A percentile compares a stretch with the other conserved stretches of the same genome.
Conservation (phyloP, 2,329 filamentous ascomycete species). For the Pseudopithomyces chartarum region DNA sequence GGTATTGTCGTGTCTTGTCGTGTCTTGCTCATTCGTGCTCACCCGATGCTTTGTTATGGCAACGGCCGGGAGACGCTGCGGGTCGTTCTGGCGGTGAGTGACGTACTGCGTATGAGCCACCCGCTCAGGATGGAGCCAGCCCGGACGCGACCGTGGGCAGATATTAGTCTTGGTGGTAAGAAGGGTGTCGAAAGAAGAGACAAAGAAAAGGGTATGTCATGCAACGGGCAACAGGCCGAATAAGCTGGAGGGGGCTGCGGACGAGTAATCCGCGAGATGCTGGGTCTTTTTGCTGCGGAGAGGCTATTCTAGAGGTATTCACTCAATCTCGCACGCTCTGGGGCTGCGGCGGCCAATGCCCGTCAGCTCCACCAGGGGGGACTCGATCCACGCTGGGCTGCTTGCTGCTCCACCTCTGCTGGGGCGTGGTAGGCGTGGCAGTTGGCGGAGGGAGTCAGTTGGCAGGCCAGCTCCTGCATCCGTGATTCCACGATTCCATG, state of each 20-base stretch:
- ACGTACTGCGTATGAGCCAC: conserved; percentile 1
- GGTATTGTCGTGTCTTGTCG: too few relatives aligned
- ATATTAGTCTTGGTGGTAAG: not conserved
- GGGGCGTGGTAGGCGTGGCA: not conserved
- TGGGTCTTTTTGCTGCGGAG: not conserved
- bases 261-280: not conserved
- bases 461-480: not conserved
- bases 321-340: not conserved
- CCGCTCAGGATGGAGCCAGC: conserved; percentile 4
- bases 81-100: conserved; percentile 10
- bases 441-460: not conserved
- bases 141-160: not conserved
- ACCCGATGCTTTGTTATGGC: conserved; percentile 5
- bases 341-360: conserved; percentile 1
- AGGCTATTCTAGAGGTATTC: not conserved
- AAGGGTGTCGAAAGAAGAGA: not conserved
- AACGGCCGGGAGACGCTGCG: conserved; percentile 5
- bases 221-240: not conserved
- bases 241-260: not conserved
- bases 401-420: not conserved
- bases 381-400: not conserved
- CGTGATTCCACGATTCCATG: too few relatives aligned
- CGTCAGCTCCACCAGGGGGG: not conserved
- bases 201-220: not conserved
- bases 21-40: not conserved